Evolutionary conservation across 805 yeast genomes (phyloP).

Genomic region (Ogataea dorogensis): DNA sequence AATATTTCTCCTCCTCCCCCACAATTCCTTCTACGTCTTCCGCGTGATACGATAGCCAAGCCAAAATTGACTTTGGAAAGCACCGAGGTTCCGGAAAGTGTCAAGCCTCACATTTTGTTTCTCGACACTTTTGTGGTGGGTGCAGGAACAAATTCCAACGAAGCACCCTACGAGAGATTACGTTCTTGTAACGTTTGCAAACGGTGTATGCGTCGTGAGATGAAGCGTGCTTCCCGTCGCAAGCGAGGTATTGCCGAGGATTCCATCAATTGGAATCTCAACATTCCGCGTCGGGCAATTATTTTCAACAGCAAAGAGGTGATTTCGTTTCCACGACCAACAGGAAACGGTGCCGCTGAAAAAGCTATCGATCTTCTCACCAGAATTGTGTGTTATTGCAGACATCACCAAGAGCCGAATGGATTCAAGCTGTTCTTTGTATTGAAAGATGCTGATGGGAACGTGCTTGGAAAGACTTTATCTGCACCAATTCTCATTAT

Average conservation of each 20-base stretch:
- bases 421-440: conserved; percentile 79
- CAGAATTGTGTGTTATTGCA: conserved; percentile 90
- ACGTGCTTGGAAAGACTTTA: conserved; percentile 67
- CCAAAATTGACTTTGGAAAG: conserved; percentile 69
- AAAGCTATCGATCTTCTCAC: conserved; percentile 53
- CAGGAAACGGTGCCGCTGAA: conserved; percentile 28
- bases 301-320: conserved; percentile 91
- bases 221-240: conserved; percentile 90
- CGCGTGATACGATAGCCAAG: conserved; percentile 84
- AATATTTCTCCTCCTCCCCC: conserved; percentile 74
- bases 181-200: conserved; percentile 72
- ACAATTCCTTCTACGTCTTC: conserved; percentile 71
- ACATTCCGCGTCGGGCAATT: conserved; percentile 74
- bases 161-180: conserved; percentile 15
- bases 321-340: conserved; percentile 65
- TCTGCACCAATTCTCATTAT: conserved; percentile 84
- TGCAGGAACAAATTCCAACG: conserved; percentile 10
- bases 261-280: conserved; percentile 73
- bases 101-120: conserved; percentile 54
- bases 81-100: conserved; percentile 45
- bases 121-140: conserved; percentile 78
- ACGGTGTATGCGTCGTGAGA: conserved; percentile 88
- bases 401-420: conserved; percentile 86
- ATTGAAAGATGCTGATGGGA: conserved; percentile 57
- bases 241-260: conserved; percentile 76